Base-by-base conservation (phyloP, 768 basidiomycete genomes). In the Russula earlei region DNA sequence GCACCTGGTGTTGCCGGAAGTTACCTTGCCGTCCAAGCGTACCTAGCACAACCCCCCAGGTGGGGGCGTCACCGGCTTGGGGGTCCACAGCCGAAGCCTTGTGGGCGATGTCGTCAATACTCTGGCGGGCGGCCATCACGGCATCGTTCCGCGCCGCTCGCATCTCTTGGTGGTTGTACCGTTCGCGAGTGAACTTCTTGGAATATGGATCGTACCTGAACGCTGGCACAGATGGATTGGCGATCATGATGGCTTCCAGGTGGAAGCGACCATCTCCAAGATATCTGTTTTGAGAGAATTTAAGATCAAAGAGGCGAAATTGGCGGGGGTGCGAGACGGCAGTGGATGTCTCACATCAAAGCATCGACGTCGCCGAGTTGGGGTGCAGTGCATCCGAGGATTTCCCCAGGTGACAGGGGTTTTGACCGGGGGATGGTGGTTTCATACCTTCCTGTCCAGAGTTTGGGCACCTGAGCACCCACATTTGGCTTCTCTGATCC, bases 181-280 rank as follows among this genome's bases (percentile, higher is more conserved):
- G 77, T 67, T 99, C 96, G 55, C 91, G 74, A 1, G 96, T 97
- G 49, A 99, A 77, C 66, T 93, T 96, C 70, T 99, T 99, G 20
- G 92, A 91, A 69, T 98, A 99, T 4, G 96, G 96, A 66, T 98
- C 96, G 70, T 98, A 99, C 20, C 96, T 83, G 72, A 96, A 99
- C 0, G 96, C 94, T 11, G 96, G 93, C 17, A 98, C 78, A 29
- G 79, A 70, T 0, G 96, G 96, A 68, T 99, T 99, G n/a, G 93
- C 92, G 56, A 99, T 96, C 96, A 99, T 99, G 68, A 97, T 93
- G 14, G 91, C 89, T 70, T 99, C 96, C 17, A 98, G 79, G 67
- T 98, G 96, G 74, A 99, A 99, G 10, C 96, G 86, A 20, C 96
- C 96, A 64, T 99, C 96, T 17, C 96, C 96, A 25, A 99, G 80